Percentiles rank a stretch among this genome's conserved stretches.
phyloP scores from a whole-genome alignment of 441 rosid species.

The Erysimum cheiri region DNA sequence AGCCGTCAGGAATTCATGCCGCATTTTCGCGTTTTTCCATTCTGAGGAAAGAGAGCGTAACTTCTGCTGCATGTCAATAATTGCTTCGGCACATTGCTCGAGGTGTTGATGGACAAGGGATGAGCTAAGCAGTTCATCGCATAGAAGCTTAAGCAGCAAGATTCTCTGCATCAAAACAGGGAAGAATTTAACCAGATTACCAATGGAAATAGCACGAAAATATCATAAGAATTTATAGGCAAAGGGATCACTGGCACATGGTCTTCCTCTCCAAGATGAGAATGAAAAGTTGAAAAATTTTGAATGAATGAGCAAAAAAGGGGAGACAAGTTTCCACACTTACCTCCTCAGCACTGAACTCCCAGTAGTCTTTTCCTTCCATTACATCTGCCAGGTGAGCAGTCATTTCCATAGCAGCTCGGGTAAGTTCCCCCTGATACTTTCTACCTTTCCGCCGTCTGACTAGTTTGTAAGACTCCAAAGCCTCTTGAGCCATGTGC shows the following conservation, averaged over 20 bases:
- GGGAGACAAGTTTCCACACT: conserved; percentile 38
- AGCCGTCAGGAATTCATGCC: conserved; percentile 69
- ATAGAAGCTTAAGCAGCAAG: conserved; percentile 79
- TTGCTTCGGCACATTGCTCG: conserved; percentile 84
- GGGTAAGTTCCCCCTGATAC: conserved; percentile 76
- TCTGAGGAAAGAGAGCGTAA: conserved; percentile 70
- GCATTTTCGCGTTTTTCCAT: conserved; percentile 73
- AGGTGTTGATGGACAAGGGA: conserved; percentile 89
- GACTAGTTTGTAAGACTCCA: conserved; percentile 53
- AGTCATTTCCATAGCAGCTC: conserved; percentile 66
- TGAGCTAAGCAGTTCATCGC: conserved; percentile 92
- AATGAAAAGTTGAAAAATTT: conserved; percentile 18
- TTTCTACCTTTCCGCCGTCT: conserved; percentile 56
- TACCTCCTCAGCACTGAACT: conserved; percentile 83
- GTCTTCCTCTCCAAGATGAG: conserved; percentile 23
- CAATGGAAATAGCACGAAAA: conserved; percentile 28
- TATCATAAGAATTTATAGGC: conserved; percentile 16
- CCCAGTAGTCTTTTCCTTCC: conserved; percentile 93
- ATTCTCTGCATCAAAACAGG: conserved; percentile 72
- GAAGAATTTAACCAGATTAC: conserved; percentile 27
- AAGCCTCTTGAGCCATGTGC: conserved; percentile 57
- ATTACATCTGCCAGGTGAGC: conserved; percentile 62
- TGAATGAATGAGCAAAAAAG: conserved; percentile 18
- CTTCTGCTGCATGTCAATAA: conserved; percentile 86
- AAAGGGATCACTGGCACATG: conserved; percentile 1